Percentiles rank a stretch among this genome's conserved stretches.
Evolutionary conservation across 495 filamentous ascomycete genomes (phyloP).

Genomic region (Hyphodiscus hymeniophilus): DNA sequence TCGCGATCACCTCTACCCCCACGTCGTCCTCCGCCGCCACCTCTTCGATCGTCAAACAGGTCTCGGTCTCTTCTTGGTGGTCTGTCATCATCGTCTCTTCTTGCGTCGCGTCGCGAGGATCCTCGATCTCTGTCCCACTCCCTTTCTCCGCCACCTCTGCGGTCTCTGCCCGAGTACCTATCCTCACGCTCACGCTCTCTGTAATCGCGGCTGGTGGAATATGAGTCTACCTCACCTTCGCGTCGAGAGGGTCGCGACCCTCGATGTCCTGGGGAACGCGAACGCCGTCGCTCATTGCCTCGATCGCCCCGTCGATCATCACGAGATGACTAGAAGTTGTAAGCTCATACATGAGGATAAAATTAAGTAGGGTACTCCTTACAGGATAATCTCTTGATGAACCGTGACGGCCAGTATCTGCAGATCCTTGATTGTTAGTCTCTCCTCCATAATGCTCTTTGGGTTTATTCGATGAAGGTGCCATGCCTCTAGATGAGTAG

Average conservation of each 20-base stretch:
- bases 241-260: constrained; percentile 45
- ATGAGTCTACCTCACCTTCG: constrained; percentile 69
- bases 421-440: constrained; percentile 26
- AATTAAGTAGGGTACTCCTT: constrained; percentile 24
- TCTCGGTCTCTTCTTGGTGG: constrained; percentile 53
- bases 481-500: constrained; percentile 71
- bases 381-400: constrained; percentile 68
- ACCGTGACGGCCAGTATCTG: constrained; percentile 58
- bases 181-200: constrained; percentile 88
- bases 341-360: constrained; percentile 23
- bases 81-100: constrained; percentile 57
- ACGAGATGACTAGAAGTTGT: constrained; percentile 40
- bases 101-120: constrained; percentile 39
- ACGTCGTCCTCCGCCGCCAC: constrained; percentile 45
- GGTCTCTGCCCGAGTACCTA: constrained; percentile 62
- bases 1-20: constrained; percentile 34
- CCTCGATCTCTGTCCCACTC: constrained; percentile 70
- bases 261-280: constrained; percentile 63
- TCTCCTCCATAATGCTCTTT: constrained; percentile 26
- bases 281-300: constrained; percentile 58
- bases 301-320: constrained; percentile 38
- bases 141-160: constrained; percentile 42
- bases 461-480: constrained; percentile 21
- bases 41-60: constrained; percentile 55
- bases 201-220: constrained; percentile 84